Base-by-base conservation (phyloP, 306 rosid species). In the Elaeagnus macrophylla region DNA sequence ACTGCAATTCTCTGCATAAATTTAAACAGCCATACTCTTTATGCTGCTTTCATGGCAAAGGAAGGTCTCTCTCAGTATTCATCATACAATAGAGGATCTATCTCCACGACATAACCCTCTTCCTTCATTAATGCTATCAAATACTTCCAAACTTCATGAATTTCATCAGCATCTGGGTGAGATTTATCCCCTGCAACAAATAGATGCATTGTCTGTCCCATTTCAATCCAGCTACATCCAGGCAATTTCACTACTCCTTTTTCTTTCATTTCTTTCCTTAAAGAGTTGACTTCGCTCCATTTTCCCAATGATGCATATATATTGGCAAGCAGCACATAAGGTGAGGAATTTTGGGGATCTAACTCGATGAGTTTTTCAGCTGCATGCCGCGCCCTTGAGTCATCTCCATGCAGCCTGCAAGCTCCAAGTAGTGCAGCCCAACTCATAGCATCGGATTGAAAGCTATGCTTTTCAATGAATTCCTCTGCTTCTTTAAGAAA, bases 331-430 rank as follows among this genome's bases (percentile, higher is more conserved):
- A 88, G 66, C 4, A 79, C 73, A 52, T 84, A 84, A 7, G 91
- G 75, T 60, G 94, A 80, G 42, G 91, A 88, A 60, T 61, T 82
- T 56, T 70, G 68, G 15, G 84, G 86, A 47, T 84, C 83, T 71
- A 84, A 63, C 59, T 73, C 59, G 4, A 79, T 79, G 54, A 88
- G 82, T 60, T 82, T 78, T 66, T 80, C 67, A 39, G 96, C 88
- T 2, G 86, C 88, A 36, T 45, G 73, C 60, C 40, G 75, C 42
- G 91, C 88, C 75, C 91, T 81, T 67, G 56, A 68, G 46, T 84
- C 88, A 51, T 88, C 91, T 43, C 94, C 96, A 45, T 88, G 96
- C 67, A 84, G 62, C 59, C 83, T 73, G 79, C 94, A 88, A 43
- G 90, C 85, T 56, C 91, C 85, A 59, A 84, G 77, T 44, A 88